Evolutionary conservation across 768 basidiomycete species (phyloP).

Genomic region (Hericium coralloides): DNA sequence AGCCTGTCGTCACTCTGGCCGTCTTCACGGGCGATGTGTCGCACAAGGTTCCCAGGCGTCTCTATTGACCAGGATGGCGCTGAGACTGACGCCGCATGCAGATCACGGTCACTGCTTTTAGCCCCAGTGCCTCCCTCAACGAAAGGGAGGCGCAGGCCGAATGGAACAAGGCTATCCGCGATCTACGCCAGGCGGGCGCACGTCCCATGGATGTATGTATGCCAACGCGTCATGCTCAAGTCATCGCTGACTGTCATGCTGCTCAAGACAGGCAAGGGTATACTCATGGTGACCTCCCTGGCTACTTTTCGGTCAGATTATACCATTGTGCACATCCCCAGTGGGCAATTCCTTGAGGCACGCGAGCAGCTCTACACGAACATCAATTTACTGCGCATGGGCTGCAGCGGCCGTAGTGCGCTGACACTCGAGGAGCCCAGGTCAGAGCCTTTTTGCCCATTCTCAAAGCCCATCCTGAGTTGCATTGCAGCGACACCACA

Average conservation of each 20-base stretch:
- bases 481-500: slow-evolving; percentile 52
- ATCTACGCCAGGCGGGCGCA: slow-evolving; percentile 61
- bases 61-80: not conserved
- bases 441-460: slow-evolving; percentile 23
- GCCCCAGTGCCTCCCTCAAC: slow-evolving; percentile 33
- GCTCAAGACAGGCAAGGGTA: slow-evolving; percentile 50
- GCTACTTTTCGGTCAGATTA: slow-evolving; percentile 85
- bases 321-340: slow-evolving; percentile 72
- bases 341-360: slow-evolving; percentile 54
- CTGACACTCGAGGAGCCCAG: slow-evolving; percentile 72
- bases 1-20: slow-evolving; percentile 50
- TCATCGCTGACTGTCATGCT: not conserved
- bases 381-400: slow-evolving; percentile 78
- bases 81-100: slow-evolving; percentile 16
- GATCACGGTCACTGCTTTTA: slow-evolving; percentile 54
- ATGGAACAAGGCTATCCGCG: slow-evolving; percentile 53
- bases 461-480: not conserved
- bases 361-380: slow-evolving; percentile 70
- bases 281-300: slow-evolving; percentile 74
- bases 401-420: slow-evolving; percentile 69
- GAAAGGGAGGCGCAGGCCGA: slow-evolving; percentile 38
- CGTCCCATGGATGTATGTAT: slow-evolving; percentile 53
- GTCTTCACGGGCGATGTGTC: slow-evolving; percentile 72
- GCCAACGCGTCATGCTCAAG: slow-evolving; percentile 3
- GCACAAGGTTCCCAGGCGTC: slow-evolving; percentile 39